A percentile compares a stretch with the other conserved stretches of the same genome.
phyloP scores from a whole-genome alignment of 2,329 filamentous ascomycete genomes.

The Didymella segeticola region DNA sequence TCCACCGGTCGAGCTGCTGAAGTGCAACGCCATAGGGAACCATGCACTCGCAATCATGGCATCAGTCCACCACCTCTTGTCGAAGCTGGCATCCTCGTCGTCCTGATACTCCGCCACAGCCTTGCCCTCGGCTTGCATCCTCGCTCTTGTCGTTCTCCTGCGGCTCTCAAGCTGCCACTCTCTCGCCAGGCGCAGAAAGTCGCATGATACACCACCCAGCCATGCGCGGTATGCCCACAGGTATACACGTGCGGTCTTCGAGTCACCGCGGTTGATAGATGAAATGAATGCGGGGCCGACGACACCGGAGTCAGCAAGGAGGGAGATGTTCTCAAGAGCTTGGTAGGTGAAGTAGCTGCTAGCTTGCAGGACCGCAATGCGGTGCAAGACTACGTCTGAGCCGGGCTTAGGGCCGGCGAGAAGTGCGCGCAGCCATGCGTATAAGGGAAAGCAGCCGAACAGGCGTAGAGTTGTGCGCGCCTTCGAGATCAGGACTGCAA shows the following conservation, averaged over 20 bases:
- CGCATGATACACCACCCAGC: conserved; percentile 53
- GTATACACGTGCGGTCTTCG: conserved; percentile 48
- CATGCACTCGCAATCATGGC: conserved; percentile 52
- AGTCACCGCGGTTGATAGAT: conserved; percentile 46
- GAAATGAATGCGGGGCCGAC: conserved; percentile 46
- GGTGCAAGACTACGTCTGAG: conserved; percentile 51
- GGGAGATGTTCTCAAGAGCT: conserved; percentile 52
- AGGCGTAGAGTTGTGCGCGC: conserved; percentile 54
- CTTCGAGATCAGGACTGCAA: conserved; percentile 50
- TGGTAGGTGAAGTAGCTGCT: conserved; percentile 54
- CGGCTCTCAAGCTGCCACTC: conserved; percentile 52
- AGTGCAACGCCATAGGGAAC: conserved; percentile 54
- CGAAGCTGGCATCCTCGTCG: conserved; percentile 47
- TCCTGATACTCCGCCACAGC: conserved; percentile 43
- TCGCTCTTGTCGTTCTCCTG: conserved; percentile 38
- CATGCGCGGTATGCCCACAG: conserved; percentile 52
- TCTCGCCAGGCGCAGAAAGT: conserved; percentile 51
- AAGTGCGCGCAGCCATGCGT: conserved; percentile 54
- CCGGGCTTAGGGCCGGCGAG: conserved; percentile 51
- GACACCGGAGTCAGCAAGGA: conserved; percentile 52
- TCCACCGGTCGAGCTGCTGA: conserved; percentile 46
- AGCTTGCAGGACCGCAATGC: conserved; percentile 51
- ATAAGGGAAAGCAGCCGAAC: conserved; percentile 53
- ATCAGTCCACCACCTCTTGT: conserved; percentile 53
- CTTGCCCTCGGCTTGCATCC: conserved; percentile 38